These are phyloP conservation scores for Nematocida minor DNA, from an alignment of 371 early-diverging fungal species.

Conservation along the genomic window DNA sequence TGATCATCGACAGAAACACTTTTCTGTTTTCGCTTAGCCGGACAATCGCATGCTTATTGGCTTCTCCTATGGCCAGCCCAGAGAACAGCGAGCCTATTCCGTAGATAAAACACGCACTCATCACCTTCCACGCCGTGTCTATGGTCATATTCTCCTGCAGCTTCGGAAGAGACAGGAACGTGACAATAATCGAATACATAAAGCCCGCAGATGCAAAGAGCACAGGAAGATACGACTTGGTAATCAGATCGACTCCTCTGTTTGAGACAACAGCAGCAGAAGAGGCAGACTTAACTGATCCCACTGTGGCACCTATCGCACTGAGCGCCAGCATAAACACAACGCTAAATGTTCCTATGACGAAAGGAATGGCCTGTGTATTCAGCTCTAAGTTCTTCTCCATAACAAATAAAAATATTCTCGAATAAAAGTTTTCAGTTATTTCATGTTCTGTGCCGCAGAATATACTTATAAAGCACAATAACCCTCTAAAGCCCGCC, in stretches of 20 bases:
- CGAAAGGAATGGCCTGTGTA: conserved; percentile 19
- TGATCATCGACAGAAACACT: conserved; percentile 28
- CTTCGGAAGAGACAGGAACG: neutral
- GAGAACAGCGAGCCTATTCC: conserved; percentile 17
- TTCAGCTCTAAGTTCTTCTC: neutral
- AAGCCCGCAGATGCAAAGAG: conserved; percentile 39
- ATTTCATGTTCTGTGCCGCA: no score
- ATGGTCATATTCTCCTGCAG: neutral
- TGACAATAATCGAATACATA: conserved; percentile 29
- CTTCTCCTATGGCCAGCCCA: conserved; percentile 30
- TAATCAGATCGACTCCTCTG: conserved; percentile 1
- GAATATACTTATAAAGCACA: no score
- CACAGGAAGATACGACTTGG: conserved; percentile 33
- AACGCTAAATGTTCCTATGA: neutral
- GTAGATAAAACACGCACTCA: conserved; percentile 1
- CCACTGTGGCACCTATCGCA: conserved; percentile 28
- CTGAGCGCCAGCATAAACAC: conserved; percentile 22
- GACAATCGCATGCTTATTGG: conserved; percentile 34
- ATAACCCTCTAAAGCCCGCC: no score
- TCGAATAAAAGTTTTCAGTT: neutral
- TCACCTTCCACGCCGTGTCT: neutral
- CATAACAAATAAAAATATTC: conserved; percentile 44
- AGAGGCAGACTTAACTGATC: conserved; percentile 21
- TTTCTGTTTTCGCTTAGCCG: conserved; percentile 22
- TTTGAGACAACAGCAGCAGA: conserved; percentile 41